These are phyloP conservation scores for Micromonas pusilla DNA, from an alignment of 139 green algal genomes.

Conservation along the genomic window DNA sequence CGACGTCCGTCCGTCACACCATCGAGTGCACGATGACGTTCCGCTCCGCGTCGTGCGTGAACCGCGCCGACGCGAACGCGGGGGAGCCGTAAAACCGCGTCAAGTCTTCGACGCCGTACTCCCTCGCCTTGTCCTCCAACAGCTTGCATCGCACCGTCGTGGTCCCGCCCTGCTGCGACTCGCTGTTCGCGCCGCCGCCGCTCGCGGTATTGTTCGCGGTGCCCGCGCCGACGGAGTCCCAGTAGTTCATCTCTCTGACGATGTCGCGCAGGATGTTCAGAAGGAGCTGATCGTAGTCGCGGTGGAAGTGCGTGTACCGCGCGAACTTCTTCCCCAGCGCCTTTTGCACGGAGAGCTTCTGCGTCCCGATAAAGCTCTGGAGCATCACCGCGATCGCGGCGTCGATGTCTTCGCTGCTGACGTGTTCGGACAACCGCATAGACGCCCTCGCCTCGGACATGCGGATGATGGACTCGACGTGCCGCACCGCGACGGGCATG, in stretches of 20 bases:
- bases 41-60: slow-evolving; percentile 40
- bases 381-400: slow-evolving; percentile 75
- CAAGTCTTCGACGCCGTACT: slow-evolving; percentile 77
- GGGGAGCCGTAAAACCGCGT: slow-evolving; percentile 55
- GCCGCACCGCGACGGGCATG: slow-evolving; percentile 92
- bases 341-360: slow-evolving; percentile 93
- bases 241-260: slow-evolving; percentile 46
- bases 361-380: slow-evolving; percentile 86
- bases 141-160: slow-evolving; percentile 63
- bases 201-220: not conserved
- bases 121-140: slow-evolving; percentile 41
- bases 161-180: not conserved
- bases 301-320: slow-evolving; percentile 44
- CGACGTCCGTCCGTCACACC: not conserved
- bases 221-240: not conserved
- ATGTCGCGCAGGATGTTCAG: slow-evolving; percentile 57
- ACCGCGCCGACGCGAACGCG: slow-evolving; percentile 53
- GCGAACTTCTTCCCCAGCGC: slow-evolving; percentile 67
- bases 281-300: slow-evolving; percentile 53
- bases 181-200: not conserved
- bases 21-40: slow-evolving; percentile 24
- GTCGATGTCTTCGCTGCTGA: slow-evolving; percentile 53
- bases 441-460: slow-evolving; percentile 89
- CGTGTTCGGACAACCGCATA: slow-evolving; percentile 90
- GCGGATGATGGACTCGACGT: slow-evolving; percentile 95